Base-by-base conservation (phyloP, 1,139 yeast genomes). In the Spathaspora sp. region DNA sequence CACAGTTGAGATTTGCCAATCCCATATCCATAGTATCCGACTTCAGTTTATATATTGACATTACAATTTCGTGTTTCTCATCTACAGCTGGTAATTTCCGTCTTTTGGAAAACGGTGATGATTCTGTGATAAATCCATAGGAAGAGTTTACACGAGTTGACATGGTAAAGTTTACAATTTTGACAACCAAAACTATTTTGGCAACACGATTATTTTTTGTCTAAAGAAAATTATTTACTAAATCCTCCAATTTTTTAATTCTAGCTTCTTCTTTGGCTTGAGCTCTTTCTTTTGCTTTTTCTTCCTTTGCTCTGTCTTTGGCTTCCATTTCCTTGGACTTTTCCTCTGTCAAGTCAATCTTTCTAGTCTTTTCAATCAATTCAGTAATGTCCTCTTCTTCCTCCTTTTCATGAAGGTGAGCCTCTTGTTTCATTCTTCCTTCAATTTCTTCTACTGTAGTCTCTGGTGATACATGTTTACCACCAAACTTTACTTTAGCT, bases 401-500 rank as follows among this genome's bases (percentile, higher is more conserved):
- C 31, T 38, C 43, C 39, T 42, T 48, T 20, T 45, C 45, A 23
- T 42, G 43, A 42, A 47, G 47, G 29, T 44, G 45, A n/a, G 45
- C 45, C 8, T 43, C 41, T n/a, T 41, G 41, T 43, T 45, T 38
- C 48, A 53, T 40, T 20, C 50, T 52, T 8, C 45, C 47, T 25
- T 52, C 46, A 16, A 55, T 54, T 13, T 54, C 57, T 23, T 51
- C 50, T 11, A 43, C 46, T 4, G 50, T 41, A 15, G 46, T 44
- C 11, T 42, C 41, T 13, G 44, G 27, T 3, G 24, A 20, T 20
- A 37, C n/a, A 17, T 37, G 39, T 24, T n/a, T 16, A 13, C 27
- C 37, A 29, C 17, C 58, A 42, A 49, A 56, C 34, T 50, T 50
- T 5, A 26, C 44, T 18, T 44, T 51, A 25, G 53, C 63, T 43